Conservation (phyloP, 2,329 filamentous ascomycete genomes). For the Atkinsonella hypoxylon region DNA sequence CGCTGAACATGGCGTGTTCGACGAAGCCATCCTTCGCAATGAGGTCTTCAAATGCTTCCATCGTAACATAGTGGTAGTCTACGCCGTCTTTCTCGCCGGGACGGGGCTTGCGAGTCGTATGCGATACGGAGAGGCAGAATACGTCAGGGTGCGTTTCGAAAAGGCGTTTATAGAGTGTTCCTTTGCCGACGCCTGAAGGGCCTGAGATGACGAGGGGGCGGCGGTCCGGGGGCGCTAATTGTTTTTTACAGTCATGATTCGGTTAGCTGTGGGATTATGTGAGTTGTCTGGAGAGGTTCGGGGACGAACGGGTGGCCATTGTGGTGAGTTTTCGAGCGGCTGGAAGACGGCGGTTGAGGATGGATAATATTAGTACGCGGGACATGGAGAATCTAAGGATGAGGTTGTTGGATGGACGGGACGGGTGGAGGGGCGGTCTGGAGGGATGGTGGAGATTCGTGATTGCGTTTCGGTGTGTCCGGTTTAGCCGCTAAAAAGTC, state of each 20-base stretch:
- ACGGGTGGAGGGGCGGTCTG: neutral
- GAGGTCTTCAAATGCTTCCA: conserved; percentile 54
- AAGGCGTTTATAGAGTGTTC: conserved; percentile 63
- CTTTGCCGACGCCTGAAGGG: conserved; percentile 68
- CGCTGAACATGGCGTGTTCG: conserved; percentile 74
- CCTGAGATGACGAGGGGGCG: conserved; percentile 66
- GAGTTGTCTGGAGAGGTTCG: neutral
- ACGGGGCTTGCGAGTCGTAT: conserved; percentile 73
- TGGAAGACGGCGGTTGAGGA: neutral
- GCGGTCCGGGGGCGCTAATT: conserved; percentile 28
- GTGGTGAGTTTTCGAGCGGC: conserved; percentile 4
- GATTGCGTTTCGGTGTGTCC: neutral
- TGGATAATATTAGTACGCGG: neutral
- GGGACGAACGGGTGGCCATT: conserved; percentile 13
- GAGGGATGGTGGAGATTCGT: neutral
- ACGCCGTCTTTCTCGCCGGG: conserved; percentile 62
- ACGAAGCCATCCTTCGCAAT: conserved; percentile 64
- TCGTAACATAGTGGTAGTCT: conserved; percentile 70
- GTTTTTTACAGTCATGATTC: neutral
- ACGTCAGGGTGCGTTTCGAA: conserved; percentile 42
- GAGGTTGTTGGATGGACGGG: neutral
- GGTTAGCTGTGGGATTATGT: neutral
- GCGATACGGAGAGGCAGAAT: conserved; percentile 47
- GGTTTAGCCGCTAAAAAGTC: neutral
- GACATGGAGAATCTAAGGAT: conserved; percentile 5